Evolutionary conservation across 352 stramenopile species (phyloP).

Genomic region (Phytophthora lateralis): DNA sequence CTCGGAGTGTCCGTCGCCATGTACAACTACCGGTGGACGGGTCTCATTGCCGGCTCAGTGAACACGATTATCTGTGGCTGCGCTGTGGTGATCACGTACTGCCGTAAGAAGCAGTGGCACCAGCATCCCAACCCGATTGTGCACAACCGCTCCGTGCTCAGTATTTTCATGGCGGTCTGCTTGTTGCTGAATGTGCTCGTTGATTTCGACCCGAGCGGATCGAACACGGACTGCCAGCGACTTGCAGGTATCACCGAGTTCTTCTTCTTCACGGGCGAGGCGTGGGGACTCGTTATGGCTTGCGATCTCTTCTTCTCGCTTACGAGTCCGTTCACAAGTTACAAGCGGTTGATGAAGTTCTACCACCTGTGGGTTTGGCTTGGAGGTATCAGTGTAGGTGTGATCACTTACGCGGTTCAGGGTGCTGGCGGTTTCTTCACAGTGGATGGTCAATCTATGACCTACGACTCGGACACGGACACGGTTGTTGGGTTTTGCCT

Average conservation of each 20-base stretch:
- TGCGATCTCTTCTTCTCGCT: conserved; percentile 90
- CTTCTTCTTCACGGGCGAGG: conserved; percentile 89
- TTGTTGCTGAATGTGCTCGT: conserved; percentile 85
- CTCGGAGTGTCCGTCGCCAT: conserved; percentile 85
- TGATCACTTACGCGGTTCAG: conserved; percentile 71
- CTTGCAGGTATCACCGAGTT: conserved; percentile 89
- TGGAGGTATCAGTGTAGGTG: conserved; percentile 79
- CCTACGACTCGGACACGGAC: conserved; percentile 67
- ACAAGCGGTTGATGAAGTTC: conserved; percentile 90
- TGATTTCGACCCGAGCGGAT: conserved; percentile 70
- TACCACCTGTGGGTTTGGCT: conserved; percentile 89
- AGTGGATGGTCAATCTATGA: conserved; percentile 84
- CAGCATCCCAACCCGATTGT: conserved; percentile 91
- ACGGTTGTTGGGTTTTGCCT: conserved; percentile 83
- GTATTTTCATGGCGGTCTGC: conserved; percentile 86
- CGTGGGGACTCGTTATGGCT: conserved; percentile 89
- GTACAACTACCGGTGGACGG: conserved; percentile 90
- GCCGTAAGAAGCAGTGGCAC: conserved; percentile 88
- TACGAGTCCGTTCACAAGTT: conserved; percentile 89
- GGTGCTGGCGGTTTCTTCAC: conserved; percentile 86
- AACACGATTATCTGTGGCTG: conserved; percentile 89
- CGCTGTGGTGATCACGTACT: conserved; percentile 89
- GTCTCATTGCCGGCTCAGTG: conserved; percentile 85
- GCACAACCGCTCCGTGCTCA: conserved; percentile 82
- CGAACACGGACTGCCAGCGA: conserved; percentile 61